Base-by-base conservation (phyloP, 345 rosid species). In the Camelina hispida region DNA sequence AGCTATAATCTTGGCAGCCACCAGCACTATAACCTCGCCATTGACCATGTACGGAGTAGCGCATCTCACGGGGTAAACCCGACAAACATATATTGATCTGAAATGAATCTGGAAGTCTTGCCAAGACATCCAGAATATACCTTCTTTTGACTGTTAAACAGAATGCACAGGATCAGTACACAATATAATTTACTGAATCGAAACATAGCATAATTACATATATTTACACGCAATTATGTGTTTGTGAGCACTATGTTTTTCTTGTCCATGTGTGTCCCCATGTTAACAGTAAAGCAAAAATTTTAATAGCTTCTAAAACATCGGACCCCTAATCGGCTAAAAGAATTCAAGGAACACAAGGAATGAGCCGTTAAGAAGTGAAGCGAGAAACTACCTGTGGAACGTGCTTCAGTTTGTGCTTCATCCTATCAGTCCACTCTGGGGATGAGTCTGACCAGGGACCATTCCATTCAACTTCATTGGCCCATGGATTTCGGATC, bases 81-180 rank as follows among this genome's bases (percentile, higher is more conserved):
- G 97, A 62, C 99, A 96, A 30, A 93, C 97, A 78, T 96, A 96
- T 69, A 96, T 93, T n/a, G 99, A 96, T 59, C 98, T 83, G 85
- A 96, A 96, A 82, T 96, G 99, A 78, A 96, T 93, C 84, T 96
- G 99, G 68, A 96, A 96, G 76, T 96, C 99, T 93, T 96, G 98
- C 99, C 99, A 96, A 37, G 95, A 93, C 99, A 96, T 96, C 99
- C 99, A 96, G 84, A 96, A 96, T 80, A 96, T 96, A 64, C 99
- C 99, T 73, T 96, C 97, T 72, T 86, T 93, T 61, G 99, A 88
- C 99, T 96, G 97, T 84, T 80, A 61, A 78, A 84, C 13, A 71
- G 12, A 73, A 72, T 22, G 37, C 47, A 72, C 17, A 55, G 75
- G 68, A 62, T 69, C 65, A 79, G 78, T 46, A 44, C 12, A 23